Base-by-base conservation (phyloP, 140 eudicot genomes). In the Bidens hawaiensis region DNA sequence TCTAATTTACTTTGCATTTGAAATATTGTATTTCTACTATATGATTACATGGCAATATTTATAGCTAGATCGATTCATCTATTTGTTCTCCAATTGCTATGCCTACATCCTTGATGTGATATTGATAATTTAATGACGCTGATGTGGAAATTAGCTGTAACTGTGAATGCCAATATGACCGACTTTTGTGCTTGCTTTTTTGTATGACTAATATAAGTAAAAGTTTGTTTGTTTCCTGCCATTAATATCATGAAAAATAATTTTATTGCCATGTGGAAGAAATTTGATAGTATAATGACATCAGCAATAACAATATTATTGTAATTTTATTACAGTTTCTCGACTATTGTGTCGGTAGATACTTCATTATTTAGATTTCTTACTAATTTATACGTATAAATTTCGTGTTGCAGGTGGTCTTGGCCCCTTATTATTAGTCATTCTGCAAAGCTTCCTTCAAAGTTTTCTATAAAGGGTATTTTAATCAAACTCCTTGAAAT, bases 251-350 rank as follows among this genome's bases (percentile, higher is more conserved):
- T 24, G 16, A 27, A 17, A 22, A 53, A 36, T 11, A 67, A 54
- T 48, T 68, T 55, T 68, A 68, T 17, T 41, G 34, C 34, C 74
- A 56, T 18, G 25, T 43, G 34, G 45, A 43, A 5, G 4, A 56
- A 24, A 22, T 55, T 40, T 24, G 33, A 17, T n/a, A 14, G 63
- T n/a, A 34, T 54, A 26, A 68, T 68, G 57, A 68, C 73, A 68
- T 68, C 73, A 55, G 56, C 73, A 17, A 25, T 67, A 25, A 25
- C 63, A 31, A 36, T 53, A 67, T 53, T 53, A 43, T 67, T 50
- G 51, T 23, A 18, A 8, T 25, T 52, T 12, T 54, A 38, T 53
- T 18, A 16, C 17, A 36, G 11, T 67, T 52, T 31, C 49, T 65
- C 9, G 13, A 24, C 5, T 36, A 36, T 25, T 5, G 23, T n/a